Percentiles rank a stretch among this genome's conserved stretches.
phyloP scores from a whole-genome alignment of 208 protist species.

The Trypanosoma mega region DNA sequence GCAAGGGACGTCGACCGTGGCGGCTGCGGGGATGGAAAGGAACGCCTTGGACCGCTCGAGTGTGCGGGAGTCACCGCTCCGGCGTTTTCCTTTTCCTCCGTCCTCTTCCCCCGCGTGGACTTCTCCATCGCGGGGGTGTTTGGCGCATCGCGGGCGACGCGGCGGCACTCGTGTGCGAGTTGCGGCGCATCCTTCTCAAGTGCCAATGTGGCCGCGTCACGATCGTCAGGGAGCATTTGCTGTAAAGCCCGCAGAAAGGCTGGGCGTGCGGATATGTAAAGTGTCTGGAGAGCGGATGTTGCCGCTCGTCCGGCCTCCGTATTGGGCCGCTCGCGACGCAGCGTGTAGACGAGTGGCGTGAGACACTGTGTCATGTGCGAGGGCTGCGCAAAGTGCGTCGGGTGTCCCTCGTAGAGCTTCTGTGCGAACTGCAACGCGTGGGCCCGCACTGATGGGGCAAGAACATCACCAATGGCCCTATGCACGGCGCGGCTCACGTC shows the following conservation, averaged over 20 bases:
- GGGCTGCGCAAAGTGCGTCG: conserved; percentile 19
- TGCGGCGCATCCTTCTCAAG: conserved; percentile 22
- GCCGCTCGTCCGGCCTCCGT: conserved; percentile 13
- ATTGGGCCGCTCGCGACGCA: conserved; percentile 11
- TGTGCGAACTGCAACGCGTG: conserved; percentile 38
- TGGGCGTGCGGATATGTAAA: neutral
- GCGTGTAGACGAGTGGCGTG: conserved; percentile 3
- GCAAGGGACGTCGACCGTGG: too few relatives aligned
- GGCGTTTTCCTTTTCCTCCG: too few relatives aligned
- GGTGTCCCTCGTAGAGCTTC: conserved; percentile 24
- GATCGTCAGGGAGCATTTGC: conserved; percentile 22
- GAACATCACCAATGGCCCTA: conserved; percentile 17
- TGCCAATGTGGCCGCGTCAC: conserved; percentile 1
- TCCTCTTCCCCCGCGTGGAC: too few relatives aligned
- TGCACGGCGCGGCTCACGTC: conserved; percentile 22
- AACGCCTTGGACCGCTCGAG: too few relatives aligned
- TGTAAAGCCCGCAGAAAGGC: conserved; percentile 6
- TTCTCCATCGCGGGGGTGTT: too few relatives aligned
- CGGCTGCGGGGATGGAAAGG: too few relatives aligned
- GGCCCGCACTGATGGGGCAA: conserved; percentile 24
- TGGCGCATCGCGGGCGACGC: too few relatives aligned
- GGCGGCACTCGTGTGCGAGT: conserved; percentile 22
- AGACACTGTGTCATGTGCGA: conserved; percentile 21
- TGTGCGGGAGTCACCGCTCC: too few relatives aligned
- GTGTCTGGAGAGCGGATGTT: conserved; percentile 2